Evolutionary conservation across 2,329 filamentous ascomycete genomes (phyloP), one percentile per base, ranked within the genome.

Genomic region (Metarhizium brunneum): DNA sequence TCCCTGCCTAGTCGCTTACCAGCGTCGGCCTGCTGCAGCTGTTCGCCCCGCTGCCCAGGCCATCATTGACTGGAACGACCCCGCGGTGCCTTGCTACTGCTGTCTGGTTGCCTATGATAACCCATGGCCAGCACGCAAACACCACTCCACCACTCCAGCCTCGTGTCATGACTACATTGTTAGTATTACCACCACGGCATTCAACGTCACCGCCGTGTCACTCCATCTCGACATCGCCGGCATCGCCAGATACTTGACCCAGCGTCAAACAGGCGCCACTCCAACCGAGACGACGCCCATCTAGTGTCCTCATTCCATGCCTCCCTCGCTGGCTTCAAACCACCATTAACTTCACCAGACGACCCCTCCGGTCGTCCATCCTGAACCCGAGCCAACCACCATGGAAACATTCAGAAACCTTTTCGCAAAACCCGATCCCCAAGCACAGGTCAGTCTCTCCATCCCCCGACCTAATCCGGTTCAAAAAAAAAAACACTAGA

Each of bases 331-430:
- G 6, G 6, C n/a, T 16, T 20, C 7, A 1, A 11, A 11, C 42
- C n/a, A 7, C 18, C n/a, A 16, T 18, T 11, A 45, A 20, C 3
- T 16, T 20, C 42, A 20, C 6, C 42, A 45, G n/a, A 6, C 42
- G 3, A 6, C 42, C 6, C n/a, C 42, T 20, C n/a, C n/a, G 6
- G 8, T 48, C 40, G 6, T 20, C 48, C 6, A 18, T n/a, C 13
- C 7, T 11, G 16, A 32, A 36, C n/a, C 36, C 56, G 52, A 35
- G 32, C 32, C 32, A 35, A 54, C 63, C 67, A 72, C 63, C 66
- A 97, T 97, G 94, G 90, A 97, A 76, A 82, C 88, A 47, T 79
- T 97, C 69, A 90, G 85, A 71, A 79, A 86, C 57, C 84, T 96
- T 66, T 92, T 97, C 74, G 90, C 85, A 72, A 92, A 90, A 73